These are phyloP conservation scores for Crithidia thermophila DNA, from an alignment of 208 protist species.

Conservation along the genomic window DNA sequence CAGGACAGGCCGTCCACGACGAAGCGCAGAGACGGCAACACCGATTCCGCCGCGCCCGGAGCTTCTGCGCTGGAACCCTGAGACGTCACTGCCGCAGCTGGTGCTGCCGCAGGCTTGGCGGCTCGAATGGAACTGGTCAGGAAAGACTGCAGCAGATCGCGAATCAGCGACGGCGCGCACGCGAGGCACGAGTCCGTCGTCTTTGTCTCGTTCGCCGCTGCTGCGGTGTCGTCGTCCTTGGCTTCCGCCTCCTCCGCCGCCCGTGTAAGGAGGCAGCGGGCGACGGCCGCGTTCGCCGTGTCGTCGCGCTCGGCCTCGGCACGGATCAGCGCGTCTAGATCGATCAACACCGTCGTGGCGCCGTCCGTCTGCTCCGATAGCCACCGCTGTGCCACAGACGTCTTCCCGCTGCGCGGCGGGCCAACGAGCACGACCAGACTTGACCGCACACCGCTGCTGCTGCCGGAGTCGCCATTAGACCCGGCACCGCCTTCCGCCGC, in stretches of 20 bases:
- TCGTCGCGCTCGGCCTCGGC: constrained; percentile 67
- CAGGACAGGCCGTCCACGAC: constrained; percentile 79
- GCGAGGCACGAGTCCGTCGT: constrained; percentile 9
- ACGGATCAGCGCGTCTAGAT: constrained; percentile 60
- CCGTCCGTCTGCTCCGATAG: constrained; percentile 28
- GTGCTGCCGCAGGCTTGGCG: not conserved
- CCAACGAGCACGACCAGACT: constrained; percentile 74
- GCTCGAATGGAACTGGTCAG: constrained; percentile 23
- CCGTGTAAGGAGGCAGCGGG: constrained; percentile 59
- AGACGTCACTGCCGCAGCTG: not conserved
- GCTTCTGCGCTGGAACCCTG: no score
- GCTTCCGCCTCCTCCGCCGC: not conserved
- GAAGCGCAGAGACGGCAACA: constrained; percentile 24
- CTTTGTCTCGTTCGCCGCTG: not conserved
- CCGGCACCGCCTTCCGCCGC: not conserved
- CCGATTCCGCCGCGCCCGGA: not conserved
- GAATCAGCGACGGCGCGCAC: constrained; percentile 32
- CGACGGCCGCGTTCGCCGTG: constrained; percentile 68
- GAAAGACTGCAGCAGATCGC: constrained; percentile 25
- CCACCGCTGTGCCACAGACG: constrained; percentile 46
- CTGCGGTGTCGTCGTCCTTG: not conserved
- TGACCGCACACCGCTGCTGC: not conserved
- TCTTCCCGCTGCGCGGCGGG: constrained; percentile 80
- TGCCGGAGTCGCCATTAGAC: not conserved
- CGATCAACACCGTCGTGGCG: constrained; percentile 31